Percentiles rank a stretch among this genome's conserved stretches.
Conservation (phyloP, 1,139 yeast genomes). For the Pichia norvegensis region DNA sequence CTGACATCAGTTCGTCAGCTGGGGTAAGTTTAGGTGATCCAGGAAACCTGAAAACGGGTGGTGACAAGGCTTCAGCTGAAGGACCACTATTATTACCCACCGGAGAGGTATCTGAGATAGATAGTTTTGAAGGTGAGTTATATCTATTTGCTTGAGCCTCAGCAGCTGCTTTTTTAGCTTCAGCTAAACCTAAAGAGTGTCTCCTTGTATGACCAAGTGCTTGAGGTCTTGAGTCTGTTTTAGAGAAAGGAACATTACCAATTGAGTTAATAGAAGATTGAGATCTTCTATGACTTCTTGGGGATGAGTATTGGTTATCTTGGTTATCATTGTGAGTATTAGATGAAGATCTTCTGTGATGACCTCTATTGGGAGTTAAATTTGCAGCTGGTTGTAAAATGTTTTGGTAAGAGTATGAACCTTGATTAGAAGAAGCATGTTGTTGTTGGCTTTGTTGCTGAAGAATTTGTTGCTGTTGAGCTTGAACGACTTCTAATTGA, state of each 20-base stretch:
- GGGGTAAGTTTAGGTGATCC: conserved; percentile 32
- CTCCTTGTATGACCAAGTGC: conserved; percentile 74
- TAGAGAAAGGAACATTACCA: conserved; percentile 17
- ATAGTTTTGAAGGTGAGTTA: conserved; percentile 32
- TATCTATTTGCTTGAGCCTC: conserved; percentile 65
- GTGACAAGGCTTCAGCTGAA: conserved; percentile 16
- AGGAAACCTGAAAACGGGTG: conserved; percentile 47
- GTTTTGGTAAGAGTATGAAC: conserved; percentile 14
- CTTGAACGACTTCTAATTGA: conserved; percentile 84
- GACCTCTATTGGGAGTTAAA: conserved; percentile 10
- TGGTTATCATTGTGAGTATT: conserved; percentile 16
- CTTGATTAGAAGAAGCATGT: conserved; percentile 10
- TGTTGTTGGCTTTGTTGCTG: conserved; percentile 17
- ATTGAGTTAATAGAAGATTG: conserved; percentile 27
- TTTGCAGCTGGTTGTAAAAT: conserved; percentile 25
- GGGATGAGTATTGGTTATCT: conserved; percentile 7
- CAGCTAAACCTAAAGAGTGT: conserved; percentile 86
- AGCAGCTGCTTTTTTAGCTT: conserved; percentile 97
- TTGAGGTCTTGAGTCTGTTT: conserved; percentile 23
- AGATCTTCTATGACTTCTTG: conserved; percentile 27
- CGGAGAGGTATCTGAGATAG: conserved; percentile 24
- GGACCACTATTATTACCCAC: conserved; percentile 5
- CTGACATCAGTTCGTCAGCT: conserved; percentile 2
- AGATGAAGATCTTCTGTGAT: conserved; percentile 26
- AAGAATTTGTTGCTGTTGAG: conserved; percentile 81